Evolutionary conservation across 1,284 basidiomycete species (phyloP).

Genomic region (Thecaphora frezii): DNA sequence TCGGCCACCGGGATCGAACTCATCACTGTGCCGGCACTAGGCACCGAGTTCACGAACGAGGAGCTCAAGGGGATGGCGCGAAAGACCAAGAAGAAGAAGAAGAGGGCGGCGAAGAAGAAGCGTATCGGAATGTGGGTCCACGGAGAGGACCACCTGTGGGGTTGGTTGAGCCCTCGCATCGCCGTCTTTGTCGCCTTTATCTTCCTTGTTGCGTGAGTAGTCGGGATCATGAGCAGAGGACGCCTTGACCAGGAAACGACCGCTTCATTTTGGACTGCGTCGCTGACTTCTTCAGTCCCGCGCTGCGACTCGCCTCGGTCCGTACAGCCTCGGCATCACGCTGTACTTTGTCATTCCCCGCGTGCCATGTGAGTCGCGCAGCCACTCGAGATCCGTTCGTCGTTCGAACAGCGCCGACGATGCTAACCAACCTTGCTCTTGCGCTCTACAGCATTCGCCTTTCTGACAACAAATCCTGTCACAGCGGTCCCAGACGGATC

Average conservation of each 20-base stretch:
- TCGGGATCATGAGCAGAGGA: too few relatives aligned
- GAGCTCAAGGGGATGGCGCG: conserved; percentile 42
- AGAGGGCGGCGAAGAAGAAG: conserved; percentile 17
- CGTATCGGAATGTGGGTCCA: conserved; percentile 31
- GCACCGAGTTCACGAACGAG: conserved; percentile 45
- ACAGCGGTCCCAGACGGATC: conserved; percentile 40
- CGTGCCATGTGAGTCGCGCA: conserved; percentile 23
- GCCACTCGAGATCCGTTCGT: too few relatives aligned
- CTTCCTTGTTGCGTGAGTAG: conserved; percentile 9
- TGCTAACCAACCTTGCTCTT: too few relatives aligned
- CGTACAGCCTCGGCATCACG: conserved; percentile 19
- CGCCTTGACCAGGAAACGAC: too few relatives aligned
- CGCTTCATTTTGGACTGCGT: too few relatives aligned
- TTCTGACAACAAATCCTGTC: conserved; percentile 35
- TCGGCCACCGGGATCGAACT: conserved; percentile 45
- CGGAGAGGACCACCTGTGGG: conserved; percentile 41
- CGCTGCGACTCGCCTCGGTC: not conserved
- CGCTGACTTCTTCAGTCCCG: not conserved
- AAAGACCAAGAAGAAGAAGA: conserved; percentile 16
- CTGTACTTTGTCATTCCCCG: conserved; percentile 53
- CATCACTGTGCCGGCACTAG: conserved; percentile 53
- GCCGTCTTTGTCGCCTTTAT: conserved; percentile 46
- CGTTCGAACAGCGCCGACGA: too few relatives aligned
- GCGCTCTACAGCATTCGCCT: conserved; percentile 22
- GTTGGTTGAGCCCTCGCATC: conserved; percentile 35